phyloP scores from a whole-genome alignment of 495 filamentous ascomycete genomes.

The Penicillium desertorum region DNA sequence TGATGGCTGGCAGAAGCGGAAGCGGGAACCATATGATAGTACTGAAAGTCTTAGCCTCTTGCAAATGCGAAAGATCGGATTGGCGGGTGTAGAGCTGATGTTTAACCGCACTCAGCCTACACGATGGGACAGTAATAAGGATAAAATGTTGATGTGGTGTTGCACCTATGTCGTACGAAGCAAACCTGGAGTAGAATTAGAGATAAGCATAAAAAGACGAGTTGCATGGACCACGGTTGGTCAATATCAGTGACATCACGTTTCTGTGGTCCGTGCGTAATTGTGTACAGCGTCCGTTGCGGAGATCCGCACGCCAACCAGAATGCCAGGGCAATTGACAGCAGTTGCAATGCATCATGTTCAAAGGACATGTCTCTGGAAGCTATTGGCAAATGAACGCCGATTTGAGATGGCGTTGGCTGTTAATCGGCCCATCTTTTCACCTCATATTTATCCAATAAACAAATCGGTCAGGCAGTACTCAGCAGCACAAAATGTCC shows the following conservation, averaged over 20 bases:
- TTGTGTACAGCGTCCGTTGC: not conserved
- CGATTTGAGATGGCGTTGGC: not conserved
- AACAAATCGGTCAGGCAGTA: conserved; percentile 3
- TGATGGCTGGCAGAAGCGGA: not conserved
- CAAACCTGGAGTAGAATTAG: not conserved
- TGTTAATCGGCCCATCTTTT: not conserved
- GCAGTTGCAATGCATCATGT: not conserved
- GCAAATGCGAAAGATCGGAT: not conserved
- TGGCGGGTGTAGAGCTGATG: not conserved
- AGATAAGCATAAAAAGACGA: conserved; percentile 11
- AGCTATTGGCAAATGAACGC: not conserved
- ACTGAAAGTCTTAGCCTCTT: not conserved
- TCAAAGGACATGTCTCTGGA: not conserved
- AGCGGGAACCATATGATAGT: conserved; percentile 1
- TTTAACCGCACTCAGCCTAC: not conserved
- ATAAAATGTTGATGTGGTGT: too few relatives aligned
- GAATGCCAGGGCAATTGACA: not conserved
- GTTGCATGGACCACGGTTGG: not conserved
- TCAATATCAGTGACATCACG: conserved; percentile 5
- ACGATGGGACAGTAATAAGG: not conserved
- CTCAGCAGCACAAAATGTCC: conserved; percentile 5
- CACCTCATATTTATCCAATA: not conserved
- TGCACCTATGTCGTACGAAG: not conserved
- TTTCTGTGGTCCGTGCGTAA: conserved; percentile 7
- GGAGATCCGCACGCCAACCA: not conserved